Conservation (phyloP, 1,284 basidiomycete genomes). For the Abortiporus biennis region DNA sequence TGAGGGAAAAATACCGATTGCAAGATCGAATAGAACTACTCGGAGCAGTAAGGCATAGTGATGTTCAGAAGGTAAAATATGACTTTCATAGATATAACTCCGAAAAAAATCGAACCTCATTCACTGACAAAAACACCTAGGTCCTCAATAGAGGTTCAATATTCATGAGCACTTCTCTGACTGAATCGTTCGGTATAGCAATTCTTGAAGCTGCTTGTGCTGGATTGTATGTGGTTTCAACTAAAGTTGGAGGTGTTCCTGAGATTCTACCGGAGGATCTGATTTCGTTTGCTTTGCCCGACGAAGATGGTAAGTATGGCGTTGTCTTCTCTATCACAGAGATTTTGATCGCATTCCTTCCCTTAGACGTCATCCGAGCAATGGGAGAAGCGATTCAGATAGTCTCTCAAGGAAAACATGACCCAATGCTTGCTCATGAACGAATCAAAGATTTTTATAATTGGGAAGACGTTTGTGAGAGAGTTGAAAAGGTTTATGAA, state of each 20-base stretch:
- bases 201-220: slow-evolving; percentile 95
- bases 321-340: slow-evolving; percentile 1
- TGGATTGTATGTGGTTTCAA: slow-evolving; percentile 92
- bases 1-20: slow-evolving; percentile 86
- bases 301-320: slow-evolving; percentile 60
- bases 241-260: slow-evolving; percentile 91
- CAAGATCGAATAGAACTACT: slow-evolving; percentile 90
- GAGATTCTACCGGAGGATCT: slow-evolving; percentile 92
- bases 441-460: slow-evolving; percentile 82
- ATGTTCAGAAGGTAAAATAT: slow-evolving; percentile 71
- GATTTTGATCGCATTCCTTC: no score
- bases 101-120: neutral
- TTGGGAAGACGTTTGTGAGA: slow-evolving; percentile 76
- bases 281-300: slow-evolving; percentile 90
- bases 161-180: slow-evolving; percentile 93
- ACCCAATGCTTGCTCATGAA: slow-evolving; percentile 74
- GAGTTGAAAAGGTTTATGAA: slow-evolving; percentile 83
- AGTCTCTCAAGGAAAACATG: slow-evolving; percentile 65
- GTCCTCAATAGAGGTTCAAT: slow-evolving; percentile 83
- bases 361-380: slow-evolving; percentile 78
- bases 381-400: slow-evolving; percentile 76
- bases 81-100: neutral
- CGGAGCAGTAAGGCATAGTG: slow-evolving; percentile 74
- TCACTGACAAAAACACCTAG: slow-evolving; percentile 40
- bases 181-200: slow-evolving; percentile 95